Conservation (phyloP, 164 flowering plant genomes). For the Stephania yunnanensis region DNA sequence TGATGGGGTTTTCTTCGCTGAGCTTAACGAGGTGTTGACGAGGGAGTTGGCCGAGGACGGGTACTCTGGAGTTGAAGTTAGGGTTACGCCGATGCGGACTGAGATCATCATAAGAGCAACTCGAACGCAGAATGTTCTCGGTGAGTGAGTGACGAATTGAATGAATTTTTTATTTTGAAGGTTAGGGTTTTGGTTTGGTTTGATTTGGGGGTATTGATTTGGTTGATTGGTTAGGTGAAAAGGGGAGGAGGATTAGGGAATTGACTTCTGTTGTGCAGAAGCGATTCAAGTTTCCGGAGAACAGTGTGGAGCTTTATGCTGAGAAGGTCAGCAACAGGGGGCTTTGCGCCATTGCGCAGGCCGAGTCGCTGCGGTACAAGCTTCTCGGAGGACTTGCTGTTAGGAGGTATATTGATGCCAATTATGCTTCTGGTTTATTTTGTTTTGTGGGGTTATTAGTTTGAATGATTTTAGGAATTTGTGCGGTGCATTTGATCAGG, state of each 20-base stretch:
- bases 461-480: no score
- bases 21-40: slow-evolving; percentile 52
- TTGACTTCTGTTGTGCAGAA: slow-evolving; percentile 64
- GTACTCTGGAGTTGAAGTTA: slow-evolving; percentile 66
- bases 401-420: slow-evolving; percentile 30
- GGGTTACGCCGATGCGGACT: slow-evolving; percentile 70
- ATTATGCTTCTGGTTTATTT: no score
- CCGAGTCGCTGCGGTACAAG: slow-evolving; percentile 69
- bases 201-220: slow-evolving; percentile 5
- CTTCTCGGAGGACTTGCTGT: slow-evolving; percentile 78
- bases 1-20: slow-evolving; percentile 64
- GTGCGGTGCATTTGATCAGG: no score
- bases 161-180: not conserved
- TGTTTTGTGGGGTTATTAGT: no score
- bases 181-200: not conserved
- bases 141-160: slow-evolving; percentile 17
- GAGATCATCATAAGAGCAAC: slow-evolving; percentile 74
- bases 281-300: slow-evolving; percentile 64
- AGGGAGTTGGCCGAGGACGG: slow-evolving; percentile 74
- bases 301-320: slow-evolving; percentile 59
- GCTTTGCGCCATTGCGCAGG: slow-evolving; percentile 66
- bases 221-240: slow-evolving; percentile 41
- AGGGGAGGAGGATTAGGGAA: slow-evolving; percentile 66
- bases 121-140: slow-evolving; percentile 60
- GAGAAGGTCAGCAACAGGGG: slow-evolving; percentile 66